A percentile compares a stretch with the other conserved stretches of the same genome.
These are phyloP conservation scores for Phyllostachys edulis DNA, from an alignment of 176 grass and related monocot genomes.

Conservation along the genomic window DNA sequence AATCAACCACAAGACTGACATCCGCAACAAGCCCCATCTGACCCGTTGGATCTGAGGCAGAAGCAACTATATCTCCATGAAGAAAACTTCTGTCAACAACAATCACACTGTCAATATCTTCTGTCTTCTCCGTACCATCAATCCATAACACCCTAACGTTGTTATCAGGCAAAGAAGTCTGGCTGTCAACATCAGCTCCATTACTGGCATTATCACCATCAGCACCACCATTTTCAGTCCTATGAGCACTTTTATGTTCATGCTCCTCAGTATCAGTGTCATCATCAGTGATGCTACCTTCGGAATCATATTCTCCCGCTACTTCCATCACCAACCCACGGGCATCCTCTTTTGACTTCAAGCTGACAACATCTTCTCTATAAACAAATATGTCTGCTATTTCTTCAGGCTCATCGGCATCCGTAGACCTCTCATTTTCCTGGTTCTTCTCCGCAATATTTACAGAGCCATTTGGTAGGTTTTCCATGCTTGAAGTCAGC, in stretches of 20 bases:
- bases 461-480: constrained; percentile 22
- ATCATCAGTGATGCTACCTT: constrained; percentile 76
- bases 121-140: constrained; percentile 57
- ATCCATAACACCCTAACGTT: constrained; percentile 71
- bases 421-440: constrained; percentile 24
- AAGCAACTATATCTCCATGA: constrained; percentile 82
- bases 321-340: constrained; percentile 82
- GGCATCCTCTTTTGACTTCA: constrained; percentile 45
- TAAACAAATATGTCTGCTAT: constrained; percentile 61
- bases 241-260: constrained; percentile 28
- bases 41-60: constrained; percentile 72
- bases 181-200: constrained; percentile 42
- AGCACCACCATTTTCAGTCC: constrained; percentile 41
- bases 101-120: constrained; percentile 57
- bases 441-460: constrained; percentile 28
- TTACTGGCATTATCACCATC: constrained; percentile 42
- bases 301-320: constrained; percentile 86
- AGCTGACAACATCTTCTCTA: constrained; percentile 75
- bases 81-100: constrained; percentile 80
- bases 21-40: constrained; percentile 73
- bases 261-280: constrained; percentile 55
- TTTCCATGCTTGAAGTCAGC: constrained; percentile 44
- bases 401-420: constrained; percentile 29
- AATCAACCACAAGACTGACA: constrained; percentile 73
- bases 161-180: constrained; percentile 68